Conservation (phyloP, 1,284 basidiomycete genomes). For the Cryptococcus maquisensis region DNA sequence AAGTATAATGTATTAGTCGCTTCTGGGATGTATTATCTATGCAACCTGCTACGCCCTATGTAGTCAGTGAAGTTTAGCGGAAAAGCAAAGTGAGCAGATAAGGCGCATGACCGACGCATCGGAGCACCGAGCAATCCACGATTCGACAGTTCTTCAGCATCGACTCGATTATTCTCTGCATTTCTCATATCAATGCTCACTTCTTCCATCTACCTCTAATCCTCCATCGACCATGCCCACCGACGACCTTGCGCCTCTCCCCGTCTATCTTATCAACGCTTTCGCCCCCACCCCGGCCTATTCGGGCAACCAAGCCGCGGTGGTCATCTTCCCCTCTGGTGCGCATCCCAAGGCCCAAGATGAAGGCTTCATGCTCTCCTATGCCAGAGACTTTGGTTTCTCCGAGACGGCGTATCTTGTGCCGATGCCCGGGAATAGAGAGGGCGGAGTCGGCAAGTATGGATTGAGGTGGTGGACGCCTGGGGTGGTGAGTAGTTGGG, state of each 20-base stretch:
- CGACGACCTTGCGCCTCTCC: background rate
- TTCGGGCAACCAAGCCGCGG: conserved; percentile 41
- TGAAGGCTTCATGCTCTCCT: conserved; percentile 23
- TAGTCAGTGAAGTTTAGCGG: too few relatives aligned
- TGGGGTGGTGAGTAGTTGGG: conserved; percentile 19
- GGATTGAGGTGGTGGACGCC: conserved; percentile 42
- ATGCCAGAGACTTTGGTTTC: conserved; percentile 36
- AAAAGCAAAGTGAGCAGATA: too few relatives aligned
- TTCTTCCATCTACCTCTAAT: too few relatives aligned
- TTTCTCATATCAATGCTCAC: too few relatives aligned
- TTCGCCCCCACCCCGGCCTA: conserved; percentile 26
- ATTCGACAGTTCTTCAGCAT: too few relatives aligned
- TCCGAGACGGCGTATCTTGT: conserved; percentile 40
- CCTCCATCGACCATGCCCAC: background rate
- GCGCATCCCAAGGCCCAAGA: conserved; percentile 22
- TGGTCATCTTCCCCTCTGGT: conserved; percentile 24
- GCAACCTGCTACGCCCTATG: too few relatives aligned
- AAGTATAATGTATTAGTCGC: too few relatives aligned
- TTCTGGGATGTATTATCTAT: too few relatives aligned
- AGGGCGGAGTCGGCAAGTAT: conserved; percentile 15
- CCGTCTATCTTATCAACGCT: conserved; percentile 35
- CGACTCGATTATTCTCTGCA: too few relatives aligned
- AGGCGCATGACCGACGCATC: too few relatives aligned
- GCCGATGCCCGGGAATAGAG: conserved; percentile 5
- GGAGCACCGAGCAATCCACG: too few relatives aligned